Conservation (phyloP, 805 yeast species). For the Candida anglica region DNA sequence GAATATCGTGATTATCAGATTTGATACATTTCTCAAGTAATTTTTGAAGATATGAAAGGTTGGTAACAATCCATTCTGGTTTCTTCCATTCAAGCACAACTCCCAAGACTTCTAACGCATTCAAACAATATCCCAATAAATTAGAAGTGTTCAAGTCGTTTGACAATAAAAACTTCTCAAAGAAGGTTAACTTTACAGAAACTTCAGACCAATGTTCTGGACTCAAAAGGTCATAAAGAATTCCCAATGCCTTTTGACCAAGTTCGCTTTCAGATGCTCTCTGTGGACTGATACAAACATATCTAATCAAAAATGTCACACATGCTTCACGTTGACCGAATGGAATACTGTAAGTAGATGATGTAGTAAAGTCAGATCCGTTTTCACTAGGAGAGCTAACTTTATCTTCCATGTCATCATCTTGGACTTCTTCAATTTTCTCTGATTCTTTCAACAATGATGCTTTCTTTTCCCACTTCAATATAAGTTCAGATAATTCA, state of each 20-base stretch:
- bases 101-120: slow-evolving; percentile 85
- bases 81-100: slow-evolving; percentile 78
- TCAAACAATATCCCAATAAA: slow-evolving; percentile 74
- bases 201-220: slow-evolving; percentile 84
- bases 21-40: slow-evolving; percentile 77
- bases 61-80: slow-evolving; percentile 73
- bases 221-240: slow-evolving; percentile 68
- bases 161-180: slow-evolving; percentile 80
- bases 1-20: slow-evolving; percentile 82
- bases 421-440: slow-evolving; percentile 8
- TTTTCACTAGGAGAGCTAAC: slow-evolving; percentile 3
- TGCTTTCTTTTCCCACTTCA: slow-evolving; percentile 77
- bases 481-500: slow-evolving; percentile 80
- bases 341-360: slow-evolving; percentile 58
- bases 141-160: slow-evolving; percentile 70
- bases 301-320: slow-evolving; percentile 81
- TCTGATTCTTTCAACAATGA: slow-evolving; percentile 11
- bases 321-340: slow-evolving; percentile 83
- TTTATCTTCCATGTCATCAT: slow-evolving; percentile 10
- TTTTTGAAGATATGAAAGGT: slow-evolving; percentile 64
- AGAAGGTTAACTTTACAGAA: slow-evolving; percentile 78
- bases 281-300: slow-evolving; percentile 81
- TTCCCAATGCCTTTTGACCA: slow-evolving; percentile 77
- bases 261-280: slow-evolving; percentile 79
- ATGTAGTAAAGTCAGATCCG: slow-evolving; percentile 38